A percentile compares a stretch with the other conserved stretches of the same genome.
Conservation (phyloP, 345 rosid species). For the Murraya koenigii region DNA sequence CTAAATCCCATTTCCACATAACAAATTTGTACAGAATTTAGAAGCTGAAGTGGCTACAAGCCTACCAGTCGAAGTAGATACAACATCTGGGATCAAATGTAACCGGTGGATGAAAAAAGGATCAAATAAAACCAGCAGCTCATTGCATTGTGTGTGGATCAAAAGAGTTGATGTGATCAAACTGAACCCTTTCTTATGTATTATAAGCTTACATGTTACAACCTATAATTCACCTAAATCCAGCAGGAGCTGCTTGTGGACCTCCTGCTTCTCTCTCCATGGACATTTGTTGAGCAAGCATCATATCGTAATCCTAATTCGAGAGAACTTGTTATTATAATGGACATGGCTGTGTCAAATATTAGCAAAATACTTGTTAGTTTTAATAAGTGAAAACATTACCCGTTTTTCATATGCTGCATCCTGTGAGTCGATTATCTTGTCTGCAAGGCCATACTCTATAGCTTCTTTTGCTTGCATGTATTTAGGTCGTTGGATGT, state of each 20-base stretch:
- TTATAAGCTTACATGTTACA: neutral
- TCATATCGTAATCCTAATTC: conserved; percentile 63
- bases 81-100: neutral
- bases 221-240: conserved; percentile 48
- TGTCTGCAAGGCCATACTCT: conserved; percentile 88
- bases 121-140: neutral
- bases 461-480: conserved; percentile 68
- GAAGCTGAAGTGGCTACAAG: neutral
- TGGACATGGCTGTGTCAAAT: conserved; percentile 1
- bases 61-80: neutral
- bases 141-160: neutral
- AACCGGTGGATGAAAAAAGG: neutral
- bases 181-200: neutral
- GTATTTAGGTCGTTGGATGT: conserved; percentile 67
- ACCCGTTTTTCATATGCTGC: conserved; percentile 64
- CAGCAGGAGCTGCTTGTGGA: conserved; percentile 57
- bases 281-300: conserved; percentile 61
- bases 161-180: neutral
- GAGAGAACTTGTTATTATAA: conserved; percentile 13
- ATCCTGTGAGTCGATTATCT: conserved; percentile 56
- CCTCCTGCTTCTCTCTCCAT: conserved; percentile 58
- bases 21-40: conserved; percentile 3
- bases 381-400: conserved; percentile 7
- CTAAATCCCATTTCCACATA: neutral
- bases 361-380: conserved; percentile 4